phyloP scores from a whole-genome alignment of 2,329 filamentous ascomycete genomes.

The Exophiala oligosperma region DNA sequence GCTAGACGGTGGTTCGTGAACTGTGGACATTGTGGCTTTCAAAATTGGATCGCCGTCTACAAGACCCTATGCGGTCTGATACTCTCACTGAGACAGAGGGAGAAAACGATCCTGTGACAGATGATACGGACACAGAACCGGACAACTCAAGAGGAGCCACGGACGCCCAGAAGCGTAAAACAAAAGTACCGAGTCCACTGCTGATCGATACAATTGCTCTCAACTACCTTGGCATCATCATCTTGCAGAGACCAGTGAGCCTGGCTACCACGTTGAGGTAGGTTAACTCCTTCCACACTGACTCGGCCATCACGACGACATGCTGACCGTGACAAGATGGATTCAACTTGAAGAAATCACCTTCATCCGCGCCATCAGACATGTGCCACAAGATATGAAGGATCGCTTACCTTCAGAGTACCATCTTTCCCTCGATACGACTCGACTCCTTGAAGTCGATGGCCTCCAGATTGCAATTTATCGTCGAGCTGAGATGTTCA shows the following conservation, averaged over 20 bases:
- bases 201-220: constrained; percentile 74
- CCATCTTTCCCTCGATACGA: constrained; percentile 41
- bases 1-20: constrained; percentile 67
- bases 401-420: constrained; percentile 45
- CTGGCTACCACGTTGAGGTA: constrained; percentile 66
- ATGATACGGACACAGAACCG: constrained; percentile 31
- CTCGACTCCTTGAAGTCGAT: constrained; percentile 47
- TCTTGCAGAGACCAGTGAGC: constrained; percentile 75
- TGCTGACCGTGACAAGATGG: constrained; percentile 54
- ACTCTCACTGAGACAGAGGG: neutral
- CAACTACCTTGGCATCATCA: constrained; percentile 75
- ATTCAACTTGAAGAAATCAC: constrained; percentile 66
- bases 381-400: constrained; percentile 46
- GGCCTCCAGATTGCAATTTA: constrained; percentile 66
- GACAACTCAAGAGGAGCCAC: constrained; percentile 31
- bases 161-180: constrained; percentile 38
- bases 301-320: too few relatives aligned
- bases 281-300: neutral
- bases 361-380: constrained; percentile 63
- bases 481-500: constrained; percentile 63
- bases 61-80: constrained; percentile 17
- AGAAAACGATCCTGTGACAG: constrained; percentile 34
- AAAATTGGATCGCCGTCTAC: constrained; percentile 43
- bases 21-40: constrained; percentile 78
- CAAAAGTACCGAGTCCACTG: constrained; percentile 52